Percentiles rank a stretch among this genome's conserved stretches.
Evolutionary conservation across 1,139 yeast genomes (phyloP).

Genomic region (Yamadazyma atmosphaerica): DNA sequence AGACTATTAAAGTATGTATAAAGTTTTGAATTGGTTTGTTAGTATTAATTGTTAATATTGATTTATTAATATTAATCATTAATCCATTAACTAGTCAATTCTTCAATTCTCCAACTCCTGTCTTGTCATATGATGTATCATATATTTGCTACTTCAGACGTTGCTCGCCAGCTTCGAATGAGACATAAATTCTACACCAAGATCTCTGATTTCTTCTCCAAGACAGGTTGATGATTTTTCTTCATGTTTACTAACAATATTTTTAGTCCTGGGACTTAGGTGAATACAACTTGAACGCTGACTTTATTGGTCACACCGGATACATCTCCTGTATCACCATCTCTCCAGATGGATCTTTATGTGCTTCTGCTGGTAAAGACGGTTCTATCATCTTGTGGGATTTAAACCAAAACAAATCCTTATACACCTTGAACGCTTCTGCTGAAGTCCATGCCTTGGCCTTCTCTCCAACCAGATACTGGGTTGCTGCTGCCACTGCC

Average conservation of each 20-base stretch:
- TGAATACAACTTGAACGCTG: slow-evolving; percentile 88
- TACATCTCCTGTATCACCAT: slow-evolving; percentile 96
- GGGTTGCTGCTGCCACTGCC: slow-evolving; percentile 99
- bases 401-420: slow-evolving; percentile 82
- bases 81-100: no score
- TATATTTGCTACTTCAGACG: slow-evolving; percentile 99
- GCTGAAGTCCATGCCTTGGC: slow-evolving; percentile 98
- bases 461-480: slow-evolving; percentile 99
- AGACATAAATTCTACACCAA: slow-evolving; percentile 95
- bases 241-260: slow-evolving; percentile 18
- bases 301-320: slow-evolving; percentile 99
- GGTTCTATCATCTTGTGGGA: slow-evolving; percentile 99
- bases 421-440: slow-evolving; percentile 94
- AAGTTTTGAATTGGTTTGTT: slow-evolving; percentile 1
- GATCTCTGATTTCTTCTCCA: slow-evolving; percentile 81
- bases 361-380: slow-evolving; percentile 99
- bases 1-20: slow-evolving; percentile 94
- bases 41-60: no score
- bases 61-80: no score
- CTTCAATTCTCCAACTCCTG: no score
- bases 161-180: slow-evolving; percentile 69
- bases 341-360: slow-evolving; percentile 99
- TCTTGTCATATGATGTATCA: slow-evolving; percentile 72
- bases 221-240: no score
- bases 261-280: slow-evolving; percentile 90